Evolutionary conservation across 169 alveolate species (phyloP), one percentile per base, ranked within the genome.

Genomic region (Cryptosporidium meleagridis): DNA sequence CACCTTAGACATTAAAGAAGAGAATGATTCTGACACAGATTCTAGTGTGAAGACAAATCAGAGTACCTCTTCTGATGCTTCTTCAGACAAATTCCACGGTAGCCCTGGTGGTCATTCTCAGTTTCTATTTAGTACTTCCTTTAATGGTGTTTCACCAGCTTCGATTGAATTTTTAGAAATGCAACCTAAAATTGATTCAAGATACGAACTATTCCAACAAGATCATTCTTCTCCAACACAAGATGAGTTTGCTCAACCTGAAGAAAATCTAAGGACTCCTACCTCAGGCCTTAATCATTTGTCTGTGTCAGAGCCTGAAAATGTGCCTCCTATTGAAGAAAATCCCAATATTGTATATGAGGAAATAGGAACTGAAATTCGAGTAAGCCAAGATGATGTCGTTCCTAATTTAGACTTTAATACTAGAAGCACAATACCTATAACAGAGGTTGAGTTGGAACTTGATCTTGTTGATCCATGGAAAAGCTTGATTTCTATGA

Each of bases 401-500:
- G 48, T 37, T 29, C n/a, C n/a, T 4, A 31, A 31, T n/a, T 29
- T 65, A 8, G 72, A 65, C 48, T 65, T 65, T 1, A 65, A 14
- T 31, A 37, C 52, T 65, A 65, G 72, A 33, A 65, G 29, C 26
- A 3, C 3, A 5, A 33, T 65, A 3, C 18, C 72, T 7, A 9
- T 65, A 2, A 31, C 26, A 33, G 72, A 33, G 31, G 18, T 26
- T 35, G 72, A 65, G 51, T 4, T 35, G 33, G 72, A 65, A 65
- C 14, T 65, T 31, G 31, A 65, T 18, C 33, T 35, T 6, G 1
- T 6, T 10, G 51, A 23, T 53, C 86, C 86, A 10, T 73, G 86
- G 86, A 73, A 53, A 29, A 53, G 39, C 9, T 37, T 73, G 33
- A 33, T 55, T n/a, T 55, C 86, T 39, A 53, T 73, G 70, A 9